Conservation (phyloP, 352 stramenopile species). For the Albugo laibachii region DNA sequence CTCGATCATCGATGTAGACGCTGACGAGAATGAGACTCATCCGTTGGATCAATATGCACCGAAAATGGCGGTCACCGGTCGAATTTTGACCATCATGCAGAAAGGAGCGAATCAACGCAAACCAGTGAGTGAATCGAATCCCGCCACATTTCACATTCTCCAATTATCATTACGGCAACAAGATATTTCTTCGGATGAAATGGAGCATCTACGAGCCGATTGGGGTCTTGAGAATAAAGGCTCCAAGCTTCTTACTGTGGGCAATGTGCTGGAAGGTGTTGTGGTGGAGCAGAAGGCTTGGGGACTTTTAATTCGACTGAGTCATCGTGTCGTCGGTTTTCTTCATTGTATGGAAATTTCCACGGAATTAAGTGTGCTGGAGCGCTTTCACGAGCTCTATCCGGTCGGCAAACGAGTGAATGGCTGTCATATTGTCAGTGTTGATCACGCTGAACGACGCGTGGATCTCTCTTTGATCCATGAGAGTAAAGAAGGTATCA, state of each 20-base stretch:
- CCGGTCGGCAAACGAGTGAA: constrained; percentile 55
- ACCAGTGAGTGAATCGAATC: constrained; percentile 53
- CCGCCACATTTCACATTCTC: constrained; percentile 44
- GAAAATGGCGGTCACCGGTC: constrained; percentile 44
- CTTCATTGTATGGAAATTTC: constrained; percentile 48
- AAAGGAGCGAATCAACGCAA: constrained; percentile 79
- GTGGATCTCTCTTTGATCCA: constrained; percentile 55
- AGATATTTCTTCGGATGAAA: constrained; percentile 23
- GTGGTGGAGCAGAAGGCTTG: constrained; percentile 40
- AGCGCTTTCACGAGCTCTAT: constrained; percentile 43
- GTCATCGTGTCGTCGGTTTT: constrained; percentile 44
- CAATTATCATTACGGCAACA: constrained; percentile 42
- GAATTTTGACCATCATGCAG: constrained; percentile 35
- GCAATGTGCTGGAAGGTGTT: constrained; percentile 25
- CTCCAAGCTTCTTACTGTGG: constrained; percentile 34
- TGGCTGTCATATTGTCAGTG: constrained; percentile 27
- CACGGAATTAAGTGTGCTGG: constrained; percentile 27
- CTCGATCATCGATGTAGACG: constrained; percentile 70
- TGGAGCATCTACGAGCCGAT: constrained; percentile 39
- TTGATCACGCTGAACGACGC: constrained; percentile 50
- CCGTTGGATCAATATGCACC: constrained; percentile 67
- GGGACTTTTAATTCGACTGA: constrained; percentile 40
- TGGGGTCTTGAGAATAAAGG: constrained; percentile 54
- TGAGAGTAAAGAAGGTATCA: constrained; percentile 4
- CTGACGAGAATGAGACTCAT: constrained; percentile 16